These are phyloP conservation scores for Canavalia ensiformis DNA, from an alignment of 306 rosid species.

Conservation along the genomic window DNA sequence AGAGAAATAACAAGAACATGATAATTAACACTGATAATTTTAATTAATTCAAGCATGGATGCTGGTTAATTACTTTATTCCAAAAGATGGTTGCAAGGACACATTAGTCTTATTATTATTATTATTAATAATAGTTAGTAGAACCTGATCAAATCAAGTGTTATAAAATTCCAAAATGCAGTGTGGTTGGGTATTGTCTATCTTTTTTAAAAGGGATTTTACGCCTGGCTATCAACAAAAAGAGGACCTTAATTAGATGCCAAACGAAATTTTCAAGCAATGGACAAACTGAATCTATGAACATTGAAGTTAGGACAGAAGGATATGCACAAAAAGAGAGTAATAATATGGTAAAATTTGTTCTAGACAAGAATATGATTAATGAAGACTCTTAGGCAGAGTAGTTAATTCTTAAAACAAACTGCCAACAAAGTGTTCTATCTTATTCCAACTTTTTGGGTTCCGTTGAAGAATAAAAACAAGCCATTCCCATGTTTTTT, in stretches of 20 bases:
- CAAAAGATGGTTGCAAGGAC: background rate
- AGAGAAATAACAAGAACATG: background rate
- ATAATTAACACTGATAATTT: background rate
- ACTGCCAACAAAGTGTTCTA: background rate
- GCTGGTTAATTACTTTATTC: background rate
- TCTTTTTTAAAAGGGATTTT: background rate
- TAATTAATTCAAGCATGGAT: background rate
- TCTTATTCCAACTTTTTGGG: background rate
- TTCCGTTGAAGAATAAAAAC: background rate
- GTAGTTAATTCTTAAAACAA: background rate
- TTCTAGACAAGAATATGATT: slow-evolving; percentile 19
- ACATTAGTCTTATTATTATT: background rate
- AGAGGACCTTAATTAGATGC: slow-evolving; percentile 3
- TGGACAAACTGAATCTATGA: slow-evolving; percentile 31
- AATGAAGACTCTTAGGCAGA: background rate
- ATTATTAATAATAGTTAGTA: background rate
- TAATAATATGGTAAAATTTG: background rate
- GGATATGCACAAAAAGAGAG: slow-evolving; percentile 27
- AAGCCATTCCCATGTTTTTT: slow-evolving; percentile 2
- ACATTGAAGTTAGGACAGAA: slow-evolving; percentile 34
- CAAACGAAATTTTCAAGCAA: background rate
- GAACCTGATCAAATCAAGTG: background rate
- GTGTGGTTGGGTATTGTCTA: background rate
- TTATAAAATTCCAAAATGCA: background rate
- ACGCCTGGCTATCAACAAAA: background rate